phyloP scores from a whole-genome alignment of 1,284 basidiomycete genomes.

The Rugosomyces carneus region DNA sequence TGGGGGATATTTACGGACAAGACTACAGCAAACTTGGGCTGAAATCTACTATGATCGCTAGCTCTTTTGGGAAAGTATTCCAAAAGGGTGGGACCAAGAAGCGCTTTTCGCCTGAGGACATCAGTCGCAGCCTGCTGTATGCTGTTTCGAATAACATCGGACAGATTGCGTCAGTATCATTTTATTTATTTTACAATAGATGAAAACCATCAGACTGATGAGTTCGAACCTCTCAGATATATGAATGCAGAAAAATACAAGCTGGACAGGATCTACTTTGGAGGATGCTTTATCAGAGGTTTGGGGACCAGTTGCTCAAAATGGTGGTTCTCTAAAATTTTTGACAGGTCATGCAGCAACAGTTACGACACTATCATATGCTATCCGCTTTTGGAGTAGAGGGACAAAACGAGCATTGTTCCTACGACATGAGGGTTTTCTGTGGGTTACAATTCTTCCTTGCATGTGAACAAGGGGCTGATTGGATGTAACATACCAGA shows the following conservation, averaged over 20 bases:
- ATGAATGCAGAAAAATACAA: constrained; percentile 99
- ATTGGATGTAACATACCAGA: constrained; percentile 36
- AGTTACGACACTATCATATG: constrained; percentile 96
- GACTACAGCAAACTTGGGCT: constrained; percentile 93
- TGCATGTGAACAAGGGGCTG: too few relatives aligned
- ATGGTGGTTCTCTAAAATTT: constrained; percentile 5
- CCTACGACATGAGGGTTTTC: constrained; percentile 95
- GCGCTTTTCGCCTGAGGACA: constrained; percentile 88
- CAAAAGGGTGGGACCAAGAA: constrained; percentile 76
- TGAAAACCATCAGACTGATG: constrained; percentile 11
- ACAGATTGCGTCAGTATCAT: constrained; percentile 87
- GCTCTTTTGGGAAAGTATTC: constrained; percentile 98
- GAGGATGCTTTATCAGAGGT: constrained; percentile 98
- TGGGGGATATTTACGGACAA: constrained; percentile 97
- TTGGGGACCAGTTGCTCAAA: constrained; percentile 12
- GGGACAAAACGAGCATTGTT: constrained; percentile 96
- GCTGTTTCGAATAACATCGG: constrained; percentile 99
- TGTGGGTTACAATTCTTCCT: constrained; percentile 60
- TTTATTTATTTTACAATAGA: background rate
- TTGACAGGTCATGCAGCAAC: constrained; percentile 87
- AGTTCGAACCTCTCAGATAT: constrained; percentile 52
- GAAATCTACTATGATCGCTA: constrained; percentile 97
- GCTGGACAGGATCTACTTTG: constrained; percentile 96
- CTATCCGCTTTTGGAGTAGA: constrained; percentile 99
- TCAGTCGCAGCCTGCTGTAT: constrained; percentile 90